Evolutionary conservation across 83 land plant genomes (phyloP), one percentile per base, ranked within the genome.

Genomic region (Diphasiastrum complanatum): DNA sequence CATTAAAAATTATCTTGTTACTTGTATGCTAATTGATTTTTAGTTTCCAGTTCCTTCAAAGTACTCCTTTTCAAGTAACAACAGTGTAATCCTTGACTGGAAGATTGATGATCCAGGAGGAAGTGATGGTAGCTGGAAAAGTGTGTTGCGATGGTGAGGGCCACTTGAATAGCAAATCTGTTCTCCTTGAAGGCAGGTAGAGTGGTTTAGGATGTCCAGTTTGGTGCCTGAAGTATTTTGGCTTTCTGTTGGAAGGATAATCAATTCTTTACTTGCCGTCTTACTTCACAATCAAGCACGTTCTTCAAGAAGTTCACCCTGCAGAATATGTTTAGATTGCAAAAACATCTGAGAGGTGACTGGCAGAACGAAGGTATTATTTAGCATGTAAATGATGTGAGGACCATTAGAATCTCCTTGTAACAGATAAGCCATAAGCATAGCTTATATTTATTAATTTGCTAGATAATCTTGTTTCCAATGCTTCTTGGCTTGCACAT

Each of bases 171-270:
- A 91, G 84, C 27, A 91, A 87, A n/a, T 85, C 91, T 26, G 67
- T 79, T 4, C 60, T 93, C 59, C 69, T 93, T 48, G 93, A 93
- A 76, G 82, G 98, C 70, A 93, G 89, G 98, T 88, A n/a, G 33
- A 47, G 24, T 23, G 23, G 16, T n/a, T 38, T 41, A 29, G 20
- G 30, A 5, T 18, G 1, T 51, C 16, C 5, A 64, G 23, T 14
- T 28, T 63, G n/a, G 19, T 23, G 24, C 41, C 16, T 11, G n/a
- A 61, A 20, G n/a, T 61, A 46, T 12, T 20, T 12, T 16, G 22
- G 10, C n/a, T 16, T 50, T 16, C 32, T 33, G 28, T 20, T 34
- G 14, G 23, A 31, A 58, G 40, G 4, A 1, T 58, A 0, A 41
- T 43, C 6, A 16, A 41, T 5, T 41, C 29, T 43, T 3, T 43